Evolutionary conservation across 1,284 basidiomycete genomes (phyloP).

Genomic region (Melampsora larici-populina): DNA sequence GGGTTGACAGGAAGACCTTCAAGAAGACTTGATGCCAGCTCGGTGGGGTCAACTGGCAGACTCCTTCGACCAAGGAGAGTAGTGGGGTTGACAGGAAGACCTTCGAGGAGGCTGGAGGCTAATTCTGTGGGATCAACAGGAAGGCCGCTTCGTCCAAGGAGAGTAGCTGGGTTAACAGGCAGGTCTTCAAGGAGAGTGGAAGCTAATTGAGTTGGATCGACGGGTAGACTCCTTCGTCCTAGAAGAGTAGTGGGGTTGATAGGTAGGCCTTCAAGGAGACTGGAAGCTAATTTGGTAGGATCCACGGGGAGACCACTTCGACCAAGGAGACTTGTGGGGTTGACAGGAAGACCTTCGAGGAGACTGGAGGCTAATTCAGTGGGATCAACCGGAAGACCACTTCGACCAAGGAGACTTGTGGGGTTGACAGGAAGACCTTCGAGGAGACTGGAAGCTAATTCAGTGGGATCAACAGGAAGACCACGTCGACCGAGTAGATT

Average conservation of each 20-base stretch:
- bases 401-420: not conserved
- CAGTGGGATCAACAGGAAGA: not conserved
- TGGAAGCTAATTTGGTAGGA: not conserved
- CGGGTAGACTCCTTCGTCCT: not conserved
- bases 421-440: not conserved
- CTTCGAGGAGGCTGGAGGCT: not conserved
- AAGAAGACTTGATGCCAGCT: not conserved
- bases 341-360: not conserved
- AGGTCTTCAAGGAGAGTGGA: not conserved
- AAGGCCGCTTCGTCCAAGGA: not conserved
- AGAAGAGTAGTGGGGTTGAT: not conserved
- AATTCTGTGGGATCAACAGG: not conserved
- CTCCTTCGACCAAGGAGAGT: not conserved
- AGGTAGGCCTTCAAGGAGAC: not conserved
- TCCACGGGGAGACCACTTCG: not conserved
- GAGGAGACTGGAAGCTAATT: not conserved
- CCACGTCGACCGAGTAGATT: not conserved
- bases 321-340: not conserved
- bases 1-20: not conserved
- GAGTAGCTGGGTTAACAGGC: not conserved
- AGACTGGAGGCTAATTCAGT: not conserved
- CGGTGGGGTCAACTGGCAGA: not conserved
- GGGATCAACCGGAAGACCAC: not conserved
- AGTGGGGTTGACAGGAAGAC: not conserved
- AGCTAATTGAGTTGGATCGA: not conserved